phyloP scores from a whole-genome alignment of 495 filamentous ascomycete species.

The Hypoxylon fragiforme region DNA sequence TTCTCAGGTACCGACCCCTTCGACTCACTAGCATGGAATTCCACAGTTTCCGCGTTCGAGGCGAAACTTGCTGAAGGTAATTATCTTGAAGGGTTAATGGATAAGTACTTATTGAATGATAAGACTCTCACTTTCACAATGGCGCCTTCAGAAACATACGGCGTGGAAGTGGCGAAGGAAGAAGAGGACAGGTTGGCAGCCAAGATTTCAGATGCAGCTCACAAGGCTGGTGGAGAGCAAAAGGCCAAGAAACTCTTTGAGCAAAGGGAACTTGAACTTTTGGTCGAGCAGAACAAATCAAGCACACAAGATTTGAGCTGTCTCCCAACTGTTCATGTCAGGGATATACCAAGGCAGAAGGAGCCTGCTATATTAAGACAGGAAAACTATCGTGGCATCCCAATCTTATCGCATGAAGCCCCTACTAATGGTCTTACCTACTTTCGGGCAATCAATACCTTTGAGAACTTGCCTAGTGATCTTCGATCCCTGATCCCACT shows the following conservation, averaged over 20 bases:
- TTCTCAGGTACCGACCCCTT: slow-evolving; percentile 95
- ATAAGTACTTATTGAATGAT: slow-evolving; percentile 89
- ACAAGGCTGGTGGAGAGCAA: slow-evolving; percentile 68
- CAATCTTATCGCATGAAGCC: slow-evolving; percentile 87
- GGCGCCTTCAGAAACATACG: slow-evolving; percentile 77
- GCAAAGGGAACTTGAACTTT: slow-evolving; percentile 75
- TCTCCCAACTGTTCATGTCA: slow-evolving; percentile 82
- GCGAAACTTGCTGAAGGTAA: slow-evolving; percentile 65
- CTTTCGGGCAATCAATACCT: slow-evolving; percentile 82
- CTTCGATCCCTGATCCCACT: slow-evolving; percentile 83
- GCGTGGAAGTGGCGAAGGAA: slow-evolving; percentile 72
- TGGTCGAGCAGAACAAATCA: slow-evolving; percentile 80
- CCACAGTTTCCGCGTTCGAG: slow-evolving; percentile 81
- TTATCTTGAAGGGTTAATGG: slow-evolving; percentile 82
- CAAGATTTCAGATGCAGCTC: slow-evolving; percentile 70
- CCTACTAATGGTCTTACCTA: slow-evolving; percentile 96
- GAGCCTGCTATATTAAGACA: slow-evolving; percentile 70
- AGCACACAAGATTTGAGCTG: slow-evolving; percentile 82
- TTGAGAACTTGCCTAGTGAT: slow-evolving; percentile 81
- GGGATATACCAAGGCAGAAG: slow-evolving; percentile 81
- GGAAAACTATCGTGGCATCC: slow-evolving; percentile 64
- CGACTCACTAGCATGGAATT: slow-evolving; percentile 85
- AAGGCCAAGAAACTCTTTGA: slow-evolving; percentile 70
- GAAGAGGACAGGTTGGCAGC: slow-evolving; percentile 69
- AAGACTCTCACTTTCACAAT: slow-evolving; percentile 91